Evolutionary conservation across 78 protist genomes (phyloP), one percentile per base, ranked within the genome.

Genomic region (Planoprotostelium fungivorum): DNA sequence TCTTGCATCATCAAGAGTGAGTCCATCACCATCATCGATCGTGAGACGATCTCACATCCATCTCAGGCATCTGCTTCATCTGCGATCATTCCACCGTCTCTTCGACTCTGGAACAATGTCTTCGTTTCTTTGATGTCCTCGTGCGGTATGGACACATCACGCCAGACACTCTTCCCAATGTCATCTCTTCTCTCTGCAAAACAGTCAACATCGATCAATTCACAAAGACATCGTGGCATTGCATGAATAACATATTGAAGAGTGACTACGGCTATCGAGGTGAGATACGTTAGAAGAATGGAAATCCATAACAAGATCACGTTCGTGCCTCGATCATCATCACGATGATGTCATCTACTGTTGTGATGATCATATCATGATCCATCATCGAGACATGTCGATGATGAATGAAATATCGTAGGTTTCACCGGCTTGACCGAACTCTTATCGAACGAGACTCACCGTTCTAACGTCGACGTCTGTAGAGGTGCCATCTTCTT

Each of bases 401-500:
- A n/a, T n/a, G n/a, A n/a, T n/a, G n/a, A 51, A 51, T 51, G 5
- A 16, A 51, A 16, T 25, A 51, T 5, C 5, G 16, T 16, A 51
- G 73, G 73, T 25, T 51, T 51, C 16, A 51, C 5, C 16, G 73
- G 73, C 73, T 51, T 51, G 73, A 51, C 16, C 31, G 73, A 51
- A 51, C 5, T 51, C 5, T 51, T 51, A 51, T 51, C 73, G 31
- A 16, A 51, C 16, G 31, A 51, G 16, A 51, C 5, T 16, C 73
- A 93, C 87, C 28, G 93, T n/a, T 29, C 35, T 0, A 85, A 88
- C 0, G 89, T 93, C 1, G 87, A 90, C n/a, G 51, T 90, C 5
- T 37, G 88, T 0, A 84, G 95, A 39, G 95, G 95, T 34, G 92
- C 95, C 10, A 91, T 93, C 0, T 93, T 93, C 83, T 93, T 93